phyloP scores from a whole-genome alignment of 768 basidiomycete genomes.

The Lenzites betulinus region DNA sequence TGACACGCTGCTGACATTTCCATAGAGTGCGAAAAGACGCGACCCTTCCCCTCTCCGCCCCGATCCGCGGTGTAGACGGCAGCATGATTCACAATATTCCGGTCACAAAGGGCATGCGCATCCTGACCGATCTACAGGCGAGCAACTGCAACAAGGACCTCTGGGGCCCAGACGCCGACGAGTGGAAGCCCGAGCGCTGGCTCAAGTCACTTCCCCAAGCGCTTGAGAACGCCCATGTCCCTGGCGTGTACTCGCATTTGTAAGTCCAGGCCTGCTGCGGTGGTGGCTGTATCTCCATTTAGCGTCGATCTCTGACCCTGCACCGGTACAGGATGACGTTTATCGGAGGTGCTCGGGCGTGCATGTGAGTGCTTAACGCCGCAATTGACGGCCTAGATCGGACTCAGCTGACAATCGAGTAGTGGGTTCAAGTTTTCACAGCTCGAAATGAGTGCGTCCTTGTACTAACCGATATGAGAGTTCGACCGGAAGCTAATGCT shows the following conservation, averaged over 20 bases:
- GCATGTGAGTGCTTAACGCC: slow-evolving; percentile 34
- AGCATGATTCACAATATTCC: slow-evolving; percentile 39
- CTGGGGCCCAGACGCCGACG: slow-evolving; percentile 36
- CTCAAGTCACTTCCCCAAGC: slow-evolving; percentile 6
- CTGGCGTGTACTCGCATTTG: slow-evolving; percentile 18
- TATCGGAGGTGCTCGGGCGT: slow-evolving; percentile 36
- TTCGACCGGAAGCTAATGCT: too few species aligned
- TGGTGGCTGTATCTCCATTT: background rate
- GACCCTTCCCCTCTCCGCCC: slow-evolving; percentile 53
- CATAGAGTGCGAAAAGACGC: slow-evolving; percentile 41
- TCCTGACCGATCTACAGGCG: slow-evolving; percentile 44
- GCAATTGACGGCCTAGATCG: too few species aligned
- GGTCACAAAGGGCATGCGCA: slow-evolving; percentile 46
- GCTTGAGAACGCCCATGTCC: slow-evolving; percentile 10
- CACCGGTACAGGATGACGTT: slow-evolving; percentile 45
- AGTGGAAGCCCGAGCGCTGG: slow-evolving; percentile 48
- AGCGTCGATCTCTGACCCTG: too few species aligned
- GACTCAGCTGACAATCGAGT: too few species aligned
- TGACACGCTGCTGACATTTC: background rate
- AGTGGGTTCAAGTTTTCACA: slow-evolving; percentile 18
- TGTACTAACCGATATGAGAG: too few species aligned
- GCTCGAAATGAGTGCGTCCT: slow-evolving; percentile 14
- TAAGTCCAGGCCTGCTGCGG: background rate
- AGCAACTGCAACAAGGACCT: slow-evolving; percentile 53
- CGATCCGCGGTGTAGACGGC: slow-evolving; percentile 44